Percentiles rank a stretch among this genome's conserved stretches.
Conservation (phyloP, 148 eudicot species). For the Rhododendron mucronatum region DNA sequence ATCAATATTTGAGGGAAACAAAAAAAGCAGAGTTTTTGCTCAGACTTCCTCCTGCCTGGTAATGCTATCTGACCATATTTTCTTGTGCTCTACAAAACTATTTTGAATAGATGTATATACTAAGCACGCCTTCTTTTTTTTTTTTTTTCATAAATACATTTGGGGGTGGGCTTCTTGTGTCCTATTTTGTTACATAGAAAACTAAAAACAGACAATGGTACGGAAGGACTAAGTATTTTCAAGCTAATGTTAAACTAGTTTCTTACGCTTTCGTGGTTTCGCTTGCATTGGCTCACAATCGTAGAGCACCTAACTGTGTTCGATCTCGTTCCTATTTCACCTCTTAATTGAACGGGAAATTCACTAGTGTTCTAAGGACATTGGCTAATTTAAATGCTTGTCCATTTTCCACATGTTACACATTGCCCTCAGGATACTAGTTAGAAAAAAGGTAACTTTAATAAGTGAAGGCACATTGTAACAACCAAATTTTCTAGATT, state of each 20-base stretch:
- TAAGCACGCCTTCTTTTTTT: not conserved
- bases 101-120: not conserved
- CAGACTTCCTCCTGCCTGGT: not conserved
- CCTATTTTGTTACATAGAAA: not conserved
- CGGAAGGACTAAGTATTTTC: not conserved
- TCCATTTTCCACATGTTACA: not conserved
- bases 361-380: not conserved
- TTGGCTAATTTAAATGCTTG: not conserved
- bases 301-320: not conserved
- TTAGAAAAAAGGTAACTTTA: no score
- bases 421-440: not conserved
- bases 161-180: not conserved
- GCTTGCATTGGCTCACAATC: not conserved
- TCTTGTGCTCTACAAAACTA: not conserved
- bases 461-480: not conserved
- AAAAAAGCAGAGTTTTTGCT: not conserved
- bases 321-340: not conserved
- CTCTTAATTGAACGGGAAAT: not conserved
- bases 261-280: not conserved
- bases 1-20: no score
- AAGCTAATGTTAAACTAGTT: not conserved
- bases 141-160: not conserved
- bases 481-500: not conserved
- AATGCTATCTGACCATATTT: not conserved
- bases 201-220: not conserved